Evolutionary conservation across 1,284 basidiomycete genomes (phyloP), one percentile per base, ranked within the genome.

Genomic region (Apiotrichum siamense): DNA sequence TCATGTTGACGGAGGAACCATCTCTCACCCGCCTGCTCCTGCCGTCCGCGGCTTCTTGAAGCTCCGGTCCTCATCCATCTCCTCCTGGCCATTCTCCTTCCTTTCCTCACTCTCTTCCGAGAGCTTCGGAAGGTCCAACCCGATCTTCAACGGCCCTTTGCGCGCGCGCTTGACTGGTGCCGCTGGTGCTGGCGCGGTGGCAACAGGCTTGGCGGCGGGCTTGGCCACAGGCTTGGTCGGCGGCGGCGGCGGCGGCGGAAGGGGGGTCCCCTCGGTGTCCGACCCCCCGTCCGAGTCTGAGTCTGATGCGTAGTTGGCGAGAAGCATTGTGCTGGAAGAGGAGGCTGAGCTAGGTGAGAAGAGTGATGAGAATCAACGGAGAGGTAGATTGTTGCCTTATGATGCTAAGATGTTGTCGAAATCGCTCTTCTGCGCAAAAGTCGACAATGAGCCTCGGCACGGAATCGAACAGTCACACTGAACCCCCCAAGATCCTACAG

Each of bases 231-330:
- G 32, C 24, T 55, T 15, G 20, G 59, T 42, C 0, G 47, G 37
- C 0, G 53, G 7, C 4, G 40, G 40, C 29, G 21, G 21, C 23
- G 48, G 54, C 18, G 44, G 32, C 7, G n/a, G 18, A 35, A 17
- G 37, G 12, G 42, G 47, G 25, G 21, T 29, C 21, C 24, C 35
- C 31, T 46, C 42, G 32, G 42, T 23, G 21, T 39, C 47, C 3
- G 39, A 43, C 31, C 26, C 41, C 4, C 27, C 15, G 13, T 57
- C 63, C 15, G 52, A 56, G 26, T 67, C 69, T 12, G 59, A 58
- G 50, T 74, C 72, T 3, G 71, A 73, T 23, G 51, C 68, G 59
- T 74, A 74, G 45, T 72, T 64, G n/a, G 67, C 68, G 32, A 73
- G 56, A 17, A 74, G 61, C 70, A 72, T 72, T 18, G 31, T 47